Evolutionary conservation across 257 asterid species (phyloP), one percentile per base, ranked within the genome.

Genomic region (Lithospermum erythrorhizon): DNA sequence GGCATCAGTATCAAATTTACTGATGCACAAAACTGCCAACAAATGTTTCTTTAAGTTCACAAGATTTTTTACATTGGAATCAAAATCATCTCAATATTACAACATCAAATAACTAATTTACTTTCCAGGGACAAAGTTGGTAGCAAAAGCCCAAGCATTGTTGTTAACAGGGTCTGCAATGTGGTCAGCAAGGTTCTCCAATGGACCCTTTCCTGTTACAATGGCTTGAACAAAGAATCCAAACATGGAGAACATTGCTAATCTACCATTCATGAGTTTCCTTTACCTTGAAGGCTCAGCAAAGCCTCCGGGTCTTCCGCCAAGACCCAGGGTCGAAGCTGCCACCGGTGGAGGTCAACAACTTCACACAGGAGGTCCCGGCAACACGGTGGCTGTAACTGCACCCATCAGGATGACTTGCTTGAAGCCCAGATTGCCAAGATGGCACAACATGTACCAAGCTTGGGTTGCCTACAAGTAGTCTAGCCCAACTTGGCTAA

Each of bases 281-380:
- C 80, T 66, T 81, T 81, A 37, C 78, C n/a, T n/a, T n/a, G n/a
- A n/a, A n/a, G n/a, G 70, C 71, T 81, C 87, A 0, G 87, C 87
- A 53, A 81, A 81, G 84, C 73, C 4, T 70, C 78, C 0, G 87
- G 87, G 64, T 81, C 87, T 20, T 81, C 87, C 0, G 87, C n/a
- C 87, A 35, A 81, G 35, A 11, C 83, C 83, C 4, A 75, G 78
- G 83, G 60, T 75, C 83, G 25, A 78, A 78, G 63, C 72, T 75
- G 51, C 83, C 83, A 30, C 81, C 78, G 1, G 78, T 81, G 73
- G 8, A 72, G 61, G 37, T 75, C 72, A 65, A 78, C 80, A 45
- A 66, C 81, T 25, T 80, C 81, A 10, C 75, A n/a, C 83, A 18
- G 78, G 76, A 6, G 71, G 74, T 37, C 72, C 83, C 83, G 0